Percentiles rank a stretch among this genome's conserved stretches.
Conservation (phyloP, 108 stramenopile genomes). For the Nitzschia putrida region DNA sequence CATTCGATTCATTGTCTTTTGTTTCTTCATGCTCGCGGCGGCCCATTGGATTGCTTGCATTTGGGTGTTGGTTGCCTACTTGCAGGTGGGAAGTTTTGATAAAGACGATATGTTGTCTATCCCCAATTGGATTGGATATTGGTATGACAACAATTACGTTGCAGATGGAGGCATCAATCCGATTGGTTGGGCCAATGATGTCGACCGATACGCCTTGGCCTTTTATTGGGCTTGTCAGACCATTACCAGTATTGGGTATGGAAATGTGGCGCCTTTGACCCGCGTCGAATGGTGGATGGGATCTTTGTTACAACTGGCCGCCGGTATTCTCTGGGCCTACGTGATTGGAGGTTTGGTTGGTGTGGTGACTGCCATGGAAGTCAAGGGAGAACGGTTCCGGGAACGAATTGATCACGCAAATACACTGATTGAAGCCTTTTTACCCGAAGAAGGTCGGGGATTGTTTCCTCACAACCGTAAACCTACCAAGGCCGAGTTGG, state of each 20-base stretch:
- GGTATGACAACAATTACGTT: neutral
- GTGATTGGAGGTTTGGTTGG: neutral
- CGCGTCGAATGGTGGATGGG: neutral
- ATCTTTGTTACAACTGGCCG: neutral
- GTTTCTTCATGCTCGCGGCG: neutral
- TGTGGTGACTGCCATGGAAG: conserved; percentile 1
- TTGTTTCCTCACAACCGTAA: neutral
- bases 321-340: neutral
- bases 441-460: conserved; percentile 1
- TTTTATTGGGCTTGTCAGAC: neutral
- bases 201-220: neutral
- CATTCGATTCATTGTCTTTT: neutral
- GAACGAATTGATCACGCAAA: neutral
- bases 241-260: neutral
- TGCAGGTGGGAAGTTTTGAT: neutral
- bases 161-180: neutral
- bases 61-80: neutral
- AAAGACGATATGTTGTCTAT: neutral
- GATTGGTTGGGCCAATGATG: neutral
- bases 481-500: neutral
- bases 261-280: neutral
- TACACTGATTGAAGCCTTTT: neutral
- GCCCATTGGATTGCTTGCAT: neutral
- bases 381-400: neutral
- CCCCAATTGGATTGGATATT: neutral